Base-by-base conservation (phyloP, 106 monocot species). In the Cymbidium sinense region DNA sequence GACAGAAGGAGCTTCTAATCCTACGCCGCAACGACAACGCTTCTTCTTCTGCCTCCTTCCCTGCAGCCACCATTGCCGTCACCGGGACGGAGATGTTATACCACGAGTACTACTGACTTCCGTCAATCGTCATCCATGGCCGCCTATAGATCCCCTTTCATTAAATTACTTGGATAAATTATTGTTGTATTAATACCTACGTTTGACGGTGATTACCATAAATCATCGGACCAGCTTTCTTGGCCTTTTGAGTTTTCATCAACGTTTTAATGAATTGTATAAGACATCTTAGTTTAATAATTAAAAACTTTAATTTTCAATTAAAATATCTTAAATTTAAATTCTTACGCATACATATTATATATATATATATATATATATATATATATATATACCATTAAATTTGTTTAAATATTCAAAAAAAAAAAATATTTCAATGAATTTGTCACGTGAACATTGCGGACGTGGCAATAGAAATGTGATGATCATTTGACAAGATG, bases 1-100 rank as follows among this genome's bases (percentile, higher is more conserved):
- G 92, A 43, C 90, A 95, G 84, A 95, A 93, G 76, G 95, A 95
- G 13, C 18, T 73, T 20, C 70, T 70, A 5, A 20, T 41, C 23
- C 39, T 44, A 18, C 74, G 74, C 43, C 27, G 35, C 43, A 23
- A 74, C n/a, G 73, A 73, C 12, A 73, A 73, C 21, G n/a, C 73
- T 11, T 8, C 70, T 3, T 19, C 70, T 10, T 70, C 70, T 1
- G 33, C 70, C 18, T 5, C 54, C 54, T 54, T 39, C 39, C 39
- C 39, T 9, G 5, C 39, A 5, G 2, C 64, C 64, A 1, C 62
- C 62, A 1, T 34, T 0, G 35, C 34, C 20, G 21, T 7, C 12
- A 41, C 3, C 33, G 11, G 37, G 41, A 35, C 73, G 73, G 73
- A 73, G 73, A 73, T 73, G 73, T 12, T 74, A 8, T 74, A 37